phyloP scores from a whole-genome alignment of 768 basidiomycete genomes.

The Clitopilus hobsonii region DNA sequence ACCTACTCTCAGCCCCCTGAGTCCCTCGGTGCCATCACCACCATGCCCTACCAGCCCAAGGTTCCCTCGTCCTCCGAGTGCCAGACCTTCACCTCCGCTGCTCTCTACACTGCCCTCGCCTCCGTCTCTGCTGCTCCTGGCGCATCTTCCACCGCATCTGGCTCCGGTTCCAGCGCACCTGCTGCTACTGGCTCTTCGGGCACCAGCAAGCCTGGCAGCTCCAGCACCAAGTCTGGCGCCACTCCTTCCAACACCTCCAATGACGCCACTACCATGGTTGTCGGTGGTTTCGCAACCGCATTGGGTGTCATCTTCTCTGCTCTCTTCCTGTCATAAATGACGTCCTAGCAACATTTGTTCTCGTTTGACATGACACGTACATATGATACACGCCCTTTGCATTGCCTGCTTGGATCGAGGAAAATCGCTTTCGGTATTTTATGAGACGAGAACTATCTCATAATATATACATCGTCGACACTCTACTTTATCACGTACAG shows the following conservation, averaged over 20 bases:
- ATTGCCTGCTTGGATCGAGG: background rate
- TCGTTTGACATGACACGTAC: background rate
- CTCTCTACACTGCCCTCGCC: slow-evolving; percentile 22
- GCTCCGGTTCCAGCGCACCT: slow-evolving; percentile 1
- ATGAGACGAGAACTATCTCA: background rate
- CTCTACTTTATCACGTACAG: background rate
- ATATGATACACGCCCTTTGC: background rate
- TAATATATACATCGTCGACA: background rate
- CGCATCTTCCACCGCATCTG: background rate
- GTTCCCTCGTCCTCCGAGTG: slow-evolving; percentile 35
- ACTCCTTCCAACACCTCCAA: slow-evolving; percentile 6
- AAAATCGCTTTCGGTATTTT: background rate
- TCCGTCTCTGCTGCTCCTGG: slow-evolving; percentile 10
- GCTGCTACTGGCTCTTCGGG: background rate
- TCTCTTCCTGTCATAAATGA: slow-evolving; percentile 14
- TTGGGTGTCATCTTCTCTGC: slow-evolving; percentile 15
- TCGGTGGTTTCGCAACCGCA: slow-evolving; percentile 10
- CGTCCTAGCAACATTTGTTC: background rate
- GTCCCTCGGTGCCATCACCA: slow-evolving; percentile 27
- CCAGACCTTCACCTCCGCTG: slow-evolving; percentile 20
- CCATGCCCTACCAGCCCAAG: slow-evolving; percentile 33
- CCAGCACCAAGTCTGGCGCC: slow-evolving; percentile 3
- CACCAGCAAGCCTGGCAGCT: background rate
- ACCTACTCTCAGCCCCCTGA: slow-evolving; percentile 40
- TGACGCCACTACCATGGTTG: slow-evolving; percentile 9